phyloP scores from a whole-genome alignment of 257 asterid species.

The Primulina tabacum region DNA sequence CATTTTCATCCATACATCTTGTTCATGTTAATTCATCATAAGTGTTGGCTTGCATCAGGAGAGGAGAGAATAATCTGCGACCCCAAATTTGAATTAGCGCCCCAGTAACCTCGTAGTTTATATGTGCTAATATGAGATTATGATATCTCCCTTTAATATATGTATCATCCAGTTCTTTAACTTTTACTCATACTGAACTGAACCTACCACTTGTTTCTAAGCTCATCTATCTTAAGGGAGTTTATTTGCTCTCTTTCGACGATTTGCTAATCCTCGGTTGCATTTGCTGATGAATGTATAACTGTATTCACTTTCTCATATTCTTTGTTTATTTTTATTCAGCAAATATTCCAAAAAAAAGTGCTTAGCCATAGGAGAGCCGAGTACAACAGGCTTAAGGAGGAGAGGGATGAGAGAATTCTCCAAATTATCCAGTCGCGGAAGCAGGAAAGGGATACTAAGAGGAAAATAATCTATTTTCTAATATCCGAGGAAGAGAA shows the following conservation, averaged over 20 bases:
- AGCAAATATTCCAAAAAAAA: slow-evolving; percentile 54
- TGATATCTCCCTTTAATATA: no score
- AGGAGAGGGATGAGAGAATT: slow-evolving; percentile 50
- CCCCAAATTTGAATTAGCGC: not conserved
- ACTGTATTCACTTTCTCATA: not conserved
- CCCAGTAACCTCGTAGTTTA: not conserved
- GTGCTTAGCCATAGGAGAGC: slow-evolving; percentile 45
- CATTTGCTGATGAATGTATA: not conserved
- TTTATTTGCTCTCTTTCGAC: no score
- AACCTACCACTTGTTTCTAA: not conserved
- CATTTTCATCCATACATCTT: not conserved
- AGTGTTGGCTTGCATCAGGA: not conserved
- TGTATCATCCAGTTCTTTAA: not conserved
- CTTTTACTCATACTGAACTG: not conserved
- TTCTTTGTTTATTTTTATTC: slow-evolving; percentile 16
- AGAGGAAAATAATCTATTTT: slow-evolving; percentile 62
- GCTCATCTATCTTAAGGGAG: no score
- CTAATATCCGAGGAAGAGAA: slow-evolving; percentile 72
- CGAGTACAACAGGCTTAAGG: slow-evolving; percentile 39
- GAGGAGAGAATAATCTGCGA: not conserved
- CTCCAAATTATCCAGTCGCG: slow-evolving; percentile 52
- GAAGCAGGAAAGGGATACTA: slow-evolving; percentile 61
- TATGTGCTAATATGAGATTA: not conserved
- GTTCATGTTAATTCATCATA: not conserved
- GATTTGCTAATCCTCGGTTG: no score